Base-by-base conservation (phyloP, 768 basidiomycete genomes). In the Trametes villosa region DNA sequence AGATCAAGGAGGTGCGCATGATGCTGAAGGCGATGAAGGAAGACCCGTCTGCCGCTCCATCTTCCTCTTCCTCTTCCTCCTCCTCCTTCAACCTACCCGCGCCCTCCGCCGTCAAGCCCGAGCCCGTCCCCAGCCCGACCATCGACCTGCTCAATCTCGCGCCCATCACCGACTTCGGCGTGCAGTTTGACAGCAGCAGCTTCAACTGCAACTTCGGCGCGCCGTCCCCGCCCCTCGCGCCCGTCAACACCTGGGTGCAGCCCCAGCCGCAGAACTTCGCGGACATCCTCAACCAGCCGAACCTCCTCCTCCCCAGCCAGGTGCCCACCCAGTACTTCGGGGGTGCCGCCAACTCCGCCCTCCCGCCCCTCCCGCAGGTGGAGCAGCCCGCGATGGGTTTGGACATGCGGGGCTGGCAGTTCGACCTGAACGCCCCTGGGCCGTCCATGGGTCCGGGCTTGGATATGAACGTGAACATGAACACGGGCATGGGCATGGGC, bases 241-340 rank as follows among this genome's bases (percentile, higher is more conserved):
- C 44, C 26, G 22, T 24, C 44, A 4, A 26, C 3, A 27, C 22
- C 22, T 26, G 20, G 44, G 24, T 45, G 29, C 53, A 54, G 53
- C 42, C 53, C 3, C 53, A 54, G 30, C 18, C 7, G 9, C 53
- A 45, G 41, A 54, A 44, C 42, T 54, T 54, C 53, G 53, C 33
- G 30, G 53, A 54, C 53, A 22, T 45, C 30, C 22, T 54, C 53
- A 20, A 22, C 29, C 42, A 45, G 42, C 8, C 41, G 42, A 31
- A 45, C 30, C n/a, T 54, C 18, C 41, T 54, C 53, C 30, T 54
- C 42, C 53, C 41, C 8, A 44, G 53, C 42, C 53, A 54, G 53
- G 11, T 54, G 6, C 53, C 53, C 41, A 24, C n/a, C 3, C 53
- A 54, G 41, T 44, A 12, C 22, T 27, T 45, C 24, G 27, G 22